Evolutionary conservation across 129 eudicot species (phyloP), one percentile per base, ranked within the genome.

Genomic region (Tagetes erecta): DNA sequence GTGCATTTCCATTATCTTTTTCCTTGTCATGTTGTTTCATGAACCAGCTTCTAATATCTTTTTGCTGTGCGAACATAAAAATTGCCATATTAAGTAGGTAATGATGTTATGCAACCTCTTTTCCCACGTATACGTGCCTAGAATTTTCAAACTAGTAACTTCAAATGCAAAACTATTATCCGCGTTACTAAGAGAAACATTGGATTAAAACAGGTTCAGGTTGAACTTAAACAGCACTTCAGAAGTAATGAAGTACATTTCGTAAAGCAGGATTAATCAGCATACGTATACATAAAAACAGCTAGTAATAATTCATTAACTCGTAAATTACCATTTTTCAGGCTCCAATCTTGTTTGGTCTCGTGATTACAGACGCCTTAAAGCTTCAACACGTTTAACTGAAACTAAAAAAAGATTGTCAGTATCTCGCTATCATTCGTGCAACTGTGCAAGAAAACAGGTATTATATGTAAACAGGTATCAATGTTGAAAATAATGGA

Each of bases 1-100:
- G 30, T 8, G 87, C 57, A 68, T 75, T 83, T 73, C 82, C 84
- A 73, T 82, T 81, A 20, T 74, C 95, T 37, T 78, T 73, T 39
- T 74, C 75, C 76, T 85, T 84, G 46, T 87, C 95, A 47, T 87
- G 91, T 62, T 78, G 84, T 80, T 93, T 93, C 85, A 86, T 79
- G 67, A 93, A 93, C 98, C 98, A 93, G 72, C 87, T 93, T 79
- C 98, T 84, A 62, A 93, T 89, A 84, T 90, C 96, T 31, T 88
- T 76, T 79, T 86, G 84, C 82, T 57, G 72, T 68, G 6, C 62
- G 46, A 67, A 64, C 35, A 41, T 51, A 38, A 35, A 73, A 59
- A 12, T 73, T 60, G 69, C 67, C 34, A 73, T 59, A 46, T 7
- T 31, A 57, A 12, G 67, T 57, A 72, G 12, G 8, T 41, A 40